Evolutionary conservation across 2,329 filamentous ascomycete genomes (phyloP).

Genomic region (Fusarium continuum): DNA sequence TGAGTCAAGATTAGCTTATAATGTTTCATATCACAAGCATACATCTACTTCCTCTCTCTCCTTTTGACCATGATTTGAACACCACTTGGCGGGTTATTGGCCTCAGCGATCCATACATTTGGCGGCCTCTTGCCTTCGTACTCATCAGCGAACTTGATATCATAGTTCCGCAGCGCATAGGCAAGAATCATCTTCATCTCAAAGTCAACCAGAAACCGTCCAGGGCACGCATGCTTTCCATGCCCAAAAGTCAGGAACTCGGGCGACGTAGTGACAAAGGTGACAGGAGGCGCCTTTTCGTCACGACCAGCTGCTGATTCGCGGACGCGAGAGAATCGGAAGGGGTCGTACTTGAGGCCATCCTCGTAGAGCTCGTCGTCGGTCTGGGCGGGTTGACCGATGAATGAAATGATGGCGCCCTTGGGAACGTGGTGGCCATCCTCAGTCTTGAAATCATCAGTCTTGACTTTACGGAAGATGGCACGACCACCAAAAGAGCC

Average conservation of each 20-base stretch:
- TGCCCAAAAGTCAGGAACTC: conserved; percentile 49
- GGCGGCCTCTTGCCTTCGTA: conserved; percentile 34
- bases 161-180: conserved; percentile 35
- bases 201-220: conserved; percentile 45
- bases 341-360: conserved; percentile 52
- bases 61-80: conserved; percentile 32
- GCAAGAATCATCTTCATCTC: conserved; percentile 47
- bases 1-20: too few species aligned
- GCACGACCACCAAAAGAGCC: conserved; percentile 46
- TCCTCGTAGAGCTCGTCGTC: conserved; percentile 48
- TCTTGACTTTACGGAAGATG: conserved; percentile 44
- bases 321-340: conserved; percentile 51
- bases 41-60: not conserved
- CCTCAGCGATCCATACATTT: conserved; percentile 36
- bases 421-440: conserved; percentile 47
- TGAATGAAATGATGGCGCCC: conserved; percentile 47
- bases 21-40: too few species aligned
- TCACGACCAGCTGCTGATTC: conserved; percentile 36
- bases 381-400: conserved; percentile 44
- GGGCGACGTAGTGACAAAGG: conserved; percentile 34
- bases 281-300: conserved; percentile 18
- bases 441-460: conserved; percentile 44
- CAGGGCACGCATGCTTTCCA: conserved; percentile 48
- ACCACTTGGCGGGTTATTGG: conserved; percentile 28
- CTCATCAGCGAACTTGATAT: conserved; percentile 29